Base-by-base conservation (phyloP, 768 basidiomycete species). In the Pleurotus tuoliensis region DNA sequence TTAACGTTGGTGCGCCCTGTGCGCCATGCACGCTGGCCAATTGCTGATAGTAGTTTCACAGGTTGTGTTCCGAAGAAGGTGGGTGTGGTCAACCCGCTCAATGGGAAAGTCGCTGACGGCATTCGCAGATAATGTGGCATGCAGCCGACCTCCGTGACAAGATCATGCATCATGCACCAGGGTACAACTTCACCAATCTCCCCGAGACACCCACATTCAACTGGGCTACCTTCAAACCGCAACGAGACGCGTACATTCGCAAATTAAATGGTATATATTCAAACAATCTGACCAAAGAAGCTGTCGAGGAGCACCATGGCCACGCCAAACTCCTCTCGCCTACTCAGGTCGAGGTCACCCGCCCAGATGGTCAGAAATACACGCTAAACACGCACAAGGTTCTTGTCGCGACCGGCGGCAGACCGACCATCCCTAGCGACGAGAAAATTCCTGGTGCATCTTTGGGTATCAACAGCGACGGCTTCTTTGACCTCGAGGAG, bases 21-120 rank as follows among this genome's bases (percentile, higher is more conserved):
- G 5, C 40, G 9, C 38, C 48, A 53, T 46, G 30, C 15, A 34
- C 41, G 11, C n/a, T 1, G 40, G 13, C 20, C n/a, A 22, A 34
- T 11, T 13, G 25, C 18, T 47, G 41, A n/a, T 24, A 24, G 6
- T 11, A 37, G 18, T 7, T n/a, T 24, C 49, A 45, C 61, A 91
- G 93, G 94, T 64, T 98, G 96, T 74, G 94, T 99, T 4, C 97
- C 97, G 13, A 99, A 99, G 76, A 99, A 97, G 79, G 93, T 85
- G 49, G 47, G 74, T 63, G 16, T 48, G 45, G 34, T 34, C 11
- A 30, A 39, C 44, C 27, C 56, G 56, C 15, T 52, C 16, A 48
- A 52, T n/a, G 56, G 45, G 13, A 24, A 46, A 8, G 18, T 30
- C 40, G 52, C 59, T 18, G 43, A n/a, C 34, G n/a, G 20, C 44